Conservation (phyloP, 1,284 basidiomycete species). For the Rhodotorula sp. region DNA sequence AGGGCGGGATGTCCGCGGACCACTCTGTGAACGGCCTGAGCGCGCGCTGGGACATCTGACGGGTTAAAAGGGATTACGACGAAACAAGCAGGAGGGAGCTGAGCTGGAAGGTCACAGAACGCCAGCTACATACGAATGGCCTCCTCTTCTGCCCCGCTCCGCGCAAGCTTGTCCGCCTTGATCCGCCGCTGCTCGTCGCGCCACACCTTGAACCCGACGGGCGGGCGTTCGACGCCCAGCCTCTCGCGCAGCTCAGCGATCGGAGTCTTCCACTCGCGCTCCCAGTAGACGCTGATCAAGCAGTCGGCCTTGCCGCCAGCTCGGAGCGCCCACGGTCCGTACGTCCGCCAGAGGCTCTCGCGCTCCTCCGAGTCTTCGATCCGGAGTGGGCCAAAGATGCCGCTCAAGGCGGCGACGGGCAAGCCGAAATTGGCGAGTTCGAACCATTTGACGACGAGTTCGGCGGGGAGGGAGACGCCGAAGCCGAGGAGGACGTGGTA, state of each 20-base stretch:
- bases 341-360: conserved; percentile 63
- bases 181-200: conserved; percentile 49
- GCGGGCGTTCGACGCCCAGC: conserved; percentile 62
- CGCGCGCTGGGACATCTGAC: too few relatives aligned
- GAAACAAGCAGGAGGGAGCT: too few relatives aligned
- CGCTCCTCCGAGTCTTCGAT: conserved; percentile 56
- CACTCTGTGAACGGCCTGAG: too few relatives aligned
- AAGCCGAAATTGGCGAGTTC: conserved; percentile 90
- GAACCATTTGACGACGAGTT: conserved; percentile 94
- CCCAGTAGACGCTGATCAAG: conserved; percentile 92
- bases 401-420: conserved; percentile 81
- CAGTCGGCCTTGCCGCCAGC: conserved; percentile 66
- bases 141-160: not conserved
- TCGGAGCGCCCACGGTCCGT: conserved; percentile 83
- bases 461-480: conserved; percentile 73
- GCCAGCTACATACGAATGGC: not conserved
- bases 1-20: too few relatives aligned
- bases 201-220: conserved; percentile 51
- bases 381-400: conserved; percentile 62
- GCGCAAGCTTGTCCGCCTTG: conserved; percentile 41
- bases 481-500: conserved; percentile 49
- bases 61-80: too few relatives aligned
- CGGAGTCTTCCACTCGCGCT: conserved; percentile 84
- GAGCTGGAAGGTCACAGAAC: too few relatives aligned
- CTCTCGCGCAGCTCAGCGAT: conserved; percentile 75